These are phyloP conservation scores for Sodiomyces alkalinus DNA, from an alignment of 2,329 filamentous ascomycete species.

Conservation along the genomic window DNA sequence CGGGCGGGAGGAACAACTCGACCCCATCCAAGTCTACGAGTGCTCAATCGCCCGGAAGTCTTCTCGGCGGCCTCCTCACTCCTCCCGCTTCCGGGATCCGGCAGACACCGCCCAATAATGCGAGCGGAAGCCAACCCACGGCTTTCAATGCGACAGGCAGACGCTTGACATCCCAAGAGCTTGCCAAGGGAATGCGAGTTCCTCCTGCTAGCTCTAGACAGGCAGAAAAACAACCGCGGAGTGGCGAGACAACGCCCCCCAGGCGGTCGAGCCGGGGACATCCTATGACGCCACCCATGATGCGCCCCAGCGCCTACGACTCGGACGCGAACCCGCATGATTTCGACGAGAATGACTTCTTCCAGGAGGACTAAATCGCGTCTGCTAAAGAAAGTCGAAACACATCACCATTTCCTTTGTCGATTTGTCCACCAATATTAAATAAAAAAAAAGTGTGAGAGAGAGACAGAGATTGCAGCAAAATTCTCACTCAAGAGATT, in stretches of 20 bases:
- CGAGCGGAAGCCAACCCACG: constrained; percentile 34
- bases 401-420: constrained; percentile 13
- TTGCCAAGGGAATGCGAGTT: constrained; percentile 21
- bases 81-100: constrained; percentile 68
- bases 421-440: too few species aligned
- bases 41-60: constrained; percentile 36
- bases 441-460: constrained; percentile 5
- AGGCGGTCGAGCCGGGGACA: constrained; percentile 21
- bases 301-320: constrained; percentile 42
- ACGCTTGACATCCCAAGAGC: constrained; percentile 36
- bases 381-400: background rate
- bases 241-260: constrained; percentile 22
- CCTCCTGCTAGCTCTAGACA: constrained; percentile 18
- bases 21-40: constrained; percentile 46
- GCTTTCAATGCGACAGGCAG: constrained; percentile 46
- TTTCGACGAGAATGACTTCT: constrained; percentile 45
- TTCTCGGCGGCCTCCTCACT: constrained; percentile 71
- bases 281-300: constrained; percentile 47
- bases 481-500: background rate
- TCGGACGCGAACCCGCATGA: constrained; percentile 43
- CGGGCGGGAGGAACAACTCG: constrained; percentile 18
- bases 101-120: constrained; percentile 34
- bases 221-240: constrained; percentile 22
- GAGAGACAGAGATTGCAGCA: background rate
- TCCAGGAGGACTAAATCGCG: constrained; percentile 27